Base-by-base conservation (phyloP, 2,329 filamentous ascomycete species). In the Aspergillus novoparasiticus region DNA sequence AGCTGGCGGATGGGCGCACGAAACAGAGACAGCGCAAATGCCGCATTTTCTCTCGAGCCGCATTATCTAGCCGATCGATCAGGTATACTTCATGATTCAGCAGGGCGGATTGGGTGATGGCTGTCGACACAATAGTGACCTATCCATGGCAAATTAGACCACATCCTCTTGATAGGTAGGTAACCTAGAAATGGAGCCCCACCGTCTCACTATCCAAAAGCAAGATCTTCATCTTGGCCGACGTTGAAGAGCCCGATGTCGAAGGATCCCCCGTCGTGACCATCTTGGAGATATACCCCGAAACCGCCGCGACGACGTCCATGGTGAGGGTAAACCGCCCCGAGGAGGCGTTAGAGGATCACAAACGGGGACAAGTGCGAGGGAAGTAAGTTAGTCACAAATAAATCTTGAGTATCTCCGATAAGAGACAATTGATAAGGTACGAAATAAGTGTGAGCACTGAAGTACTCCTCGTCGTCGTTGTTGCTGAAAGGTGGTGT, bases 41-140 rank as follows among this genome's bases (percentile, higher is more conserved):
- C 66, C 95, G 90, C 95, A 99, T 98, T 84, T 96, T 97, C 81
- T 99, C 96, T 55, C 95, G 88, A 66, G 89, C 89, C 63, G 87
- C 83, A 71, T 97, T 98, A 76, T 98, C 95, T 62, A 99, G 83
- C 64, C 95, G 93, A 79, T 99, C 95, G 73, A 96, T 97, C 65
- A 99, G 91, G 80, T 97, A 99, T 70, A 99, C 92, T 81, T 98
- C 94, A 81, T 99, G 93, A 75, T 92, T 97, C 66, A 99, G 88
- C 23, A 99, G 87, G 45, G 93, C 89, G 32, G 95, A 99, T 78
- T 99, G 96, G 1, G 95, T 98, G 65, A 94, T 94, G 60, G 95
- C 94, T 6, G 94, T 96, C 11, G 96, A 99, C 23, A 97, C 89
- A 69, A 98, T 96, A 19, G 92, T 88, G 26, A 98, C 90, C 87